These are phyloP conservation scores for Leishmania amazonensis DNA, from an alignment of 208 protist genomes.

Conservation along the genomic window DNA sequence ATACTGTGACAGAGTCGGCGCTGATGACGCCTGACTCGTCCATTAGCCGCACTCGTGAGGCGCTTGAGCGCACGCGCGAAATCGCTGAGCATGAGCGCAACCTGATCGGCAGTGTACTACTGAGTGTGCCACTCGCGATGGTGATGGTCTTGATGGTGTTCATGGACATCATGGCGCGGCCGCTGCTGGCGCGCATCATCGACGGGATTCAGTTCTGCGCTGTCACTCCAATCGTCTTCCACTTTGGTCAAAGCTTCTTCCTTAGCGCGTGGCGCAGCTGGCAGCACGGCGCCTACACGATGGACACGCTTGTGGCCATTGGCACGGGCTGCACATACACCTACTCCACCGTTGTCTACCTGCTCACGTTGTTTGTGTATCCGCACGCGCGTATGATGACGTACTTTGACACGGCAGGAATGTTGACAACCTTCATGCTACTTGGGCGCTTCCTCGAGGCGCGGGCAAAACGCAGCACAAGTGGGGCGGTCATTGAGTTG, in stretches of 20 bases:
- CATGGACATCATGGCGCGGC: conserved; percentile 36
- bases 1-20: conserved; percentile 27
- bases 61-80: conserved; percentile 70
- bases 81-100: conserved; percentile 49
- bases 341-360: conserved; percentile 64
- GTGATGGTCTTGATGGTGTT: conserved; percentile 75
- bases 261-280: conserved; percentile 60
- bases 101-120: conserved; percentile 51
- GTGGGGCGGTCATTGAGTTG: conserved; percentile 83
- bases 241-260: conserved; percentile 80
- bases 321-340: conserved; percentile 75
- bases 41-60: conserved; percentile 40
- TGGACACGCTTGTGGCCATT: conserved; percentile 90
- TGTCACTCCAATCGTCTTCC: conserved; percentile 87
- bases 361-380: conserved; percentile 34
- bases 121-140: conserved; percentile 63
- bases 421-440: conserved; percentile 96
- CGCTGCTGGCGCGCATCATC: conserved; percentile 27
- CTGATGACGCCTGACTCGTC: conserved; percentile 16
- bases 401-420: conserved; percentile 96
- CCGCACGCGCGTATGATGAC: conserved; percentile 37
- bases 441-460: conserved; percentile 96
- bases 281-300: conserved; percentile 71
- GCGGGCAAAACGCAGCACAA: conserved; percentile 93
- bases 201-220: conserved; percentile 61